Evolutionary conservation across 768 basidiomycete genomes (phyloP).

Genomic region (Boletus edulis): DNA sequence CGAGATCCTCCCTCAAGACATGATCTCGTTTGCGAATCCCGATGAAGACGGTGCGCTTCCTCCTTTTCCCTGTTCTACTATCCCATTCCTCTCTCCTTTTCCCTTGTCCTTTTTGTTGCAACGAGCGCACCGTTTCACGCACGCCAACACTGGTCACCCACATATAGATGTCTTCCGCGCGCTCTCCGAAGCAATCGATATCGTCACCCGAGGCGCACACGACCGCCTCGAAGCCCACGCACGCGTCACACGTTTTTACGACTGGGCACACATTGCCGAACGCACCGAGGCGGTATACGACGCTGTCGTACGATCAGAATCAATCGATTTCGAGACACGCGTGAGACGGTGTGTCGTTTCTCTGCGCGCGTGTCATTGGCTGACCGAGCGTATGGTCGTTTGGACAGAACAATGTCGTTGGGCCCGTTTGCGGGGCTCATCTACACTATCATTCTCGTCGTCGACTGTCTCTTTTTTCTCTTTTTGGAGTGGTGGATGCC

Average conservation of each 20-base stretch:
- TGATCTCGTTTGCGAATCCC: slow-evolving; percentile 94
- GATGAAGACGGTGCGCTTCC: slow-evolving; percentile 79
- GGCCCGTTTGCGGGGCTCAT: slow-evolving; percentile 85
- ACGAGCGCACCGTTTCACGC: not conserved
- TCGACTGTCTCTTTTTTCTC: slow-evolving; percentile 86
- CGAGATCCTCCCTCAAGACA: slow-evolving; percentile 88
- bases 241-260: slow-evolving; percentile 79
- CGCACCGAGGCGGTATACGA: slow-evolving; percentile 86
- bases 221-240: slow-evolving; percentile 76
- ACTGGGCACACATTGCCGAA: slow-evolving; percentile 76
- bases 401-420: slow-evolving; percentile 64
- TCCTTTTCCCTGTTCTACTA: not conserved
- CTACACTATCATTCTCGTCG: slow-evolving; percentile 82
- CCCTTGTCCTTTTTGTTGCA: not conserved
- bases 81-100: not conserved
- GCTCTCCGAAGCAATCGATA: slow-evolving; percentile 73
- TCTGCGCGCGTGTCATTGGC: no score
- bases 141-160: not conserved
- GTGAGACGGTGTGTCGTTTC: slow-evolving; percentile 58
- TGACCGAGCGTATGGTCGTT: no score
- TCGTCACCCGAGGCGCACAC: slow-evolving; percentile 64
- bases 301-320: slow-evolving; percentile 56
- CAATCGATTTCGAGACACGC: slow-evolving; percentile 74
- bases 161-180: slow-evolving; percentile 78
- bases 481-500: slow-evolving; percentile 86